Base-by-base conservation (phyloP, 2,329 filamentous ascomycete species). In the Chaetothyriales sp. region DNA sequence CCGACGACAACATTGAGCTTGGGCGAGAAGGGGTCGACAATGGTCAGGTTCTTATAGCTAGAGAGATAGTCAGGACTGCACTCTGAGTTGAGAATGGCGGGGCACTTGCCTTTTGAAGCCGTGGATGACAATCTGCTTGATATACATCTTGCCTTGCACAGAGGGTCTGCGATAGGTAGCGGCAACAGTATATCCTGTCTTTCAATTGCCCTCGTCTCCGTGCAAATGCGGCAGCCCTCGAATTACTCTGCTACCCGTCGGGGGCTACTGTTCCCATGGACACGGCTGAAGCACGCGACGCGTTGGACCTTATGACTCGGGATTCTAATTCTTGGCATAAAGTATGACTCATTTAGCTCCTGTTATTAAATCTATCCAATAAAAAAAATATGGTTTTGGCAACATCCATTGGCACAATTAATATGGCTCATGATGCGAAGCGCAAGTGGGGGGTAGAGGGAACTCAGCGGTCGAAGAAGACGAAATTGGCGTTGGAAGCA, bases 51-150 rank as follows among this genome's bases (percentile, higher is more conserved):
- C 77, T 98, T 98, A 81, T 98, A 98, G 78, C 89, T 95, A 63
- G 51, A 46, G 57, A 19, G 46, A 43, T 56, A 15, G 33, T 40
- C 33, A 40, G 64, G 55, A 46, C 43, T 53, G 49, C 44, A 53
- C 33, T 5, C 15, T 40, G 33, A 40, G 29, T 3, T 37, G 33
- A 15, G 33, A 40, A 40, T 40, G 10, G 33, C 9, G 33, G 15
- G 33, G 43, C 4, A 29, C 70, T 61, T 70, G 94, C 89, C 89
- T 95, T 74, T 98, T 98, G 74, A 98, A 98, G 81, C 92, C 92
- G 70, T 98, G 92, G 67, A 98, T 97, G 70, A 95, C 97, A 69
- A 97, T 95, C 75, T 98, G 92, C 71, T 98, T 98, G 78, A 98
- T 95, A 75, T 94, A 92, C 89, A 95, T 95, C 62, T 67, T 76